Conservation (phyloP, 257 asterid genomes). For the Apocynum venetum region DNA sequence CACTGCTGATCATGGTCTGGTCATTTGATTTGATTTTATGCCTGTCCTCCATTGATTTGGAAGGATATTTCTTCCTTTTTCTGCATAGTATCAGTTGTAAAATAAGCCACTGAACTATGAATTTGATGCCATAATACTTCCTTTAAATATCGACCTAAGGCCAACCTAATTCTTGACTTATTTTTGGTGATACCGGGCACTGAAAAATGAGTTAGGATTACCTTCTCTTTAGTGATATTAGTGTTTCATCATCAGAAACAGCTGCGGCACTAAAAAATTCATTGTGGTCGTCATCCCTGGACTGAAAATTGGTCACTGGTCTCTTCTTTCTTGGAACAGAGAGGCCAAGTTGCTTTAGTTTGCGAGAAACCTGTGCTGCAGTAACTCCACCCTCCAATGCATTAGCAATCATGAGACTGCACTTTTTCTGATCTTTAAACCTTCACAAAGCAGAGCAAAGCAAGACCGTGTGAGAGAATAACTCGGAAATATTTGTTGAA, state of each 20-base stretch:
- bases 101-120: slow-evolving; percentile 5
- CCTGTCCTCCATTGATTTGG: slow-evolving; percentile 11
- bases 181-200: background rate
- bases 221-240: slow-evolving; percentile 60
- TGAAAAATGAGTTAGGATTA: slow-evolving; percentile 21
- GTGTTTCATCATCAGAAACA: slow-evolving; percentile 62
- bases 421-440: slow-evolving; percentile 80
- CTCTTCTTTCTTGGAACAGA: slow-evolving; percentile 47
- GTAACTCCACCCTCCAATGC: slow-evolving; percentile 71
- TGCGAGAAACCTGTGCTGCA: slow-evolving; percentile 66
- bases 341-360: slow-evolving; percentile 90
- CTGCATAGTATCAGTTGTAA: slow-evolving; percentile 22
- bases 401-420: slow-evolving; percentile 85
- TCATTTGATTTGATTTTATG: background rate
- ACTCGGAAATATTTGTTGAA: background rate
- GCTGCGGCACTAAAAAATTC: slow-evolving; percentile 37
- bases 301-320: slow-evolving; percentile 36
- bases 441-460: slow-evolving; percentile 34
- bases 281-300: slow-evolving; percentile 48
- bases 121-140: slow-evolving; percentile 1
- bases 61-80: slow-evolving; percentile 14
- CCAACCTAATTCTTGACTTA: background rate
- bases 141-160: background rate
- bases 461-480: slow-evolving; percentile 2
- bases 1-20: background rate